Percentiles rank a stretch among this genome's conserved stretches.
phyloP scores from a whole-genome alignment of 306 rosid species.

The Betula pendula region DNA sequence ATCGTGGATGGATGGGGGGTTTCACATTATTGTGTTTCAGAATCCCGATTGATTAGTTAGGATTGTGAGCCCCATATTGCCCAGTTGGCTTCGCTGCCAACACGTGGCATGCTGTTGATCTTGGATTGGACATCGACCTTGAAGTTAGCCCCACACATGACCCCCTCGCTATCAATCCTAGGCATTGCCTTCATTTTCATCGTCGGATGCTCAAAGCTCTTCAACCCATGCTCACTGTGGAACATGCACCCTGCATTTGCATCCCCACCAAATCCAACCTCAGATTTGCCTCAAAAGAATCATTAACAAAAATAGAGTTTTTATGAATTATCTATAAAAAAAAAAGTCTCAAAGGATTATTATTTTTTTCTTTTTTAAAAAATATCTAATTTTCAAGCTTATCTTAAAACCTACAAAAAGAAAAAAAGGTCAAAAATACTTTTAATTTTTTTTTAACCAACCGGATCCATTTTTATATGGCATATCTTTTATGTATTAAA shows the following conservation, averaged over 20 bases:
- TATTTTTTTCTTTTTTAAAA: too few species aligned
- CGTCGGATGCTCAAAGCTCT: slow-evolving; percentile 83
- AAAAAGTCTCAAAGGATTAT: too few species aligned
- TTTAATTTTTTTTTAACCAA: too few species aligned
- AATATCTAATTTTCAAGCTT: too few species aligned
- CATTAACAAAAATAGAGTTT: too few species aligned
- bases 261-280: background rate
- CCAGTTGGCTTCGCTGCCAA: slow-evolving; percentile 98
- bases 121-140: slow-evolving; percentile 77
- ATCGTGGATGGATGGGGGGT: too few species aligned
- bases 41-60: background rate
- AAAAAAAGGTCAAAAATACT: too few species aligned
- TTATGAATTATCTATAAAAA: too few species aligned
- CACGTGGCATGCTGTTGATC: slow-evolving; percentile 77
- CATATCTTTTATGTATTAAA: too few species aligned
- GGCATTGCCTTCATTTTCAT: slow-evolving; percentile 96
- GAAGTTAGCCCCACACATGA: slow-evolving; percentile 93
- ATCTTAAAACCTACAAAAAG: too few species aligned
- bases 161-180: slow-evolving; percentile 86
- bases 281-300: background rate
- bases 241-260: slow-evolving; percentile 81
- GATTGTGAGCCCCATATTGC: slow-evolving; percentile 59
- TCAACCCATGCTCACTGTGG: slow-evolving; percentile 75
- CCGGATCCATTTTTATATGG: too few species aligned
- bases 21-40: background rate